These are phyloP conservation scores for Apophysomyces elegans DNA, from an alignment of 371 early-diverging fungal species.

Conservation along the genomic window DNA sequence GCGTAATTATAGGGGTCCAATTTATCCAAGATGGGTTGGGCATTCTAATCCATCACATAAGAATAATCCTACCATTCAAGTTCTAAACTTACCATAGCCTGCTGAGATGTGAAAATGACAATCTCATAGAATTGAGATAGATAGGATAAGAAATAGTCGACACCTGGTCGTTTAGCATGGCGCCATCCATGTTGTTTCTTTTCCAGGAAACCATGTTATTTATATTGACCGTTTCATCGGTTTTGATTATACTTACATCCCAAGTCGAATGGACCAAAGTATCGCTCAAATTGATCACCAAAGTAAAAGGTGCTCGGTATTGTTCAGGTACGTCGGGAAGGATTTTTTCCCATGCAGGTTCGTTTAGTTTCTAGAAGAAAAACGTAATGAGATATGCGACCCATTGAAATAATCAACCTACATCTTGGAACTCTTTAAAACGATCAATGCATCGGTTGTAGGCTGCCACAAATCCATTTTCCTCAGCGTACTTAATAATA, in stretches of 20 bases:
- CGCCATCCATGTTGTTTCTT: conserved; percentile 89
- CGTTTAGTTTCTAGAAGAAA: conserved; percentile 28
- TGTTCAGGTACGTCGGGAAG: conserved; percentile 84
- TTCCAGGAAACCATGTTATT: neutral
- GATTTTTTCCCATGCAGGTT: conserved; percentile 78
- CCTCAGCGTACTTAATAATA: conserved; percentile 38
- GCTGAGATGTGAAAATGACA: conserved; percentile 88
- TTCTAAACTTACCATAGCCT: conserved; percentile 48
- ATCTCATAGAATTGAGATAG: conserved; percentile 89
- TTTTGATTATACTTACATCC: conserved; percentile 65
- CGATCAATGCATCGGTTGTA: conserved; percentile 49
- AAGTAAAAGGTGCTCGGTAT: conserved; percentile 82
- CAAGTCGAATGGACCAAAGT: conserved; percentile 87
- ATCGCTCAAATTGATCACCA: conserved; percentile 90
- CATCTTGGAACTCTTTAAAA: conserved; percentile 33
- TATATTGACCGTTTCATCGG: too few species aligned
- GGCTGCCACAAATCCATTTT: conserved; percentile 41
- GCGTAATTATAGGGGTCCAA: conserved; percentile 86
- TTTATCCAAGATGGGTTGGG: conserved; percentile 80
- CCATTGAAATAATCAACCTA: too few species aligned
- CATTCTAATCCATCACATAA: conserved; percentile 51
- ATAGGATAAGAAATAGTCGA: conserved; percentile 89
- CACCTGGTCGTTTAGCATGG: conserved; percentile 89
- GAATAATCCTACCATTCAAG: neutral
- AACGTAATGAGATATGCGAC: too few species aligned